Percentiles rank a stretch among this genome's conserved stretches.
These are phyloP conservation scores for Cryphonectria radicalis DNA, from an alignment of 2,329 filamentous ascomycete species.

Conservation along the genomic window DNA sequence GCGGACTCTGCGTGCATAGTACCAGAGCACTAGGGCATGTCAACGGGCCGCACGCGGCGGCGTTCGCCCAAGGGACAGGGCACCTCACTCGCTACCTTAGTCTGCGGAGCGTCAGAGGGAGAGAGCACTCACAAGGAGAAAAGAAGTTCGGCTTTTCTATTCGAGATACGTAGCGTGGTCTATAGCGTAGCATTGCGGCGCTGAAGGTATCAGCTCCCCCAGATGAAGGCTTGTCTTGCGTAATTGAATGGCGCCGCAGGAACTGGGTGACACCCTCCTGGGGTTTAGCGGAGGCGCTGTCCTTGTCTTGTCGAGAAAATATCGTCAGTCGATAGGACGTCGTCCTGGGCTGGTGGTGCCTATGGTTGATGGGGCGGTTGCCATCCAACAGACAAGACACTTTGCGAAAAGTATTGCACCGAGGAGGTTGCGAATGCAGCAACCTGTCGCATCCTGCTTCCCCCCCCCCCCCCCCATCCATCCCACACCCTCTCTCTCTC, in stretches of 20 bases:
- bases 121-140: not conserved
- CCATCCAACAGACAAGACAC: constrained; percentile 10
- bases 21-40: not conserved
- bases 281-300: constrained; percentile 12
- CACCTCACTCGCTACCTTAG: not conserved
- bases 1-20: not conserved
- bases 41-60: not conserved
- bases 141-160: not conserved
- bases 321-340: not conserved
- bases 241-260: not conserved
- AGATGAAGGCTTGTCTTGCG: not conserved
- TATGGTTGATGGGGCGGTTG: not conserved
- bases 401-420: constrained; percentile 1
- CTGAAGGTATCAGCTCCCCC: not conserved
- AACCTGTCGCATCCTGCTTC: not conserved
- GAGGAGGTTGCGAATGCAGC: constrained; percentile 12
- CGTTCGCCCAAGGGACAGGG: not conserved
- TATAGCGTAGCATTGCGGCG: not conserved
- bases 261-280: not conserved
- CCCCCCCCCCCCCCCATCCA: too few relatives aligned
- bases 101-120: not conserved
- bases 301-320: constrained; percentile 12
- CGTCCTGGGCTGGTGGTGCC: constrained; percentile 3
- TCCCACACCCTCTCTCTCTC: not conserved
- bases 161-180: not conserved